Base-by-base conservation (phyloP, 495 filamentous ascomycete genomes). In the Physcia stellaris region DNA sequence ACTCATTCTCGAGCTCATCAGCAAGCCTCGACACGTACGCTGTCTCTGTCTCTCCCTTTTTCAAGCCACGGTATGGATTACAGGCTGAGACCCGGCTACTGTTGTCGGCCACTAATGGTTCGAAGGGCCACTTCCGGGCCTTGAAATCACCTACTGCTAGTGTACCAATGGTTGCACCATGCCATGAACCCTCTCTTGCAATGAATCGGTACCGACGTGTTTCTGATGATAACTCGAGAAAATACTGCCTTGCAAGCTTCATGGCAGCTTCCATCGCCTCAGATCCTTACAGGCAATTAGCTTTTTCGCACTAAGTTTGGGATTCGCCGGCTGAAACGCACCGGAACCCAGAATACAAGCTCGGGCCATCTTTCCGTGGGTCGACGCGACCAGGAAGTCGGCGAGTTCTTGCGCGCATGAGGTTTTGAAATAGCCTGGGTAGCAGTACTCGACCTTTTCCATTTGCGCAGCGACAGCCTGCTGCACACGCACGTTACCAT, bases 161-260 rank as follows among this genome's bases (percentile, higher is more conserved):
- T 0, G 75, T 64, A 0, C 79, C 79, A 2, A 85, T 58, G 0
- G 80, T 85, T 19, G 65, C 77, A 6, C 80, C 80, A 42, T 86
- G 80, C 46, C 83, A 86, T 12, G 76, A 80, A 15, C 73, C 67
- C 32, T 67, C 61, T 5, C 81, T 63, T 15, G 71, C 65, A 44
- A 86, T 80, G 59, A 77, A 79, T 17, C 67, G 62, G 2, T 50
- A 65, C 26, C 64, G 66, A 44, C 66, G 56, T 0, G 57, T 60
- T 33, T 78, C 60, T 2, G 53, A 47, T 35, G 45, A 4, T 23
- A 15, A 32, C 23, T 54, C 52, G 24, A 46, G 36, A 20, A 37
- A 53, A 29, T 55, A 53, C 19, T 73, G 71, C 6, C 61, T 38
- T 11, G 66, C 61, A 4, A 71, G 45, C 45, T 75, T 75, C 35